Percentiles rank a stretch among this genome's conserved stretches.
Evolutionary conservation across 306 rosid genomes (phyloP).

Genomic region (Glycine tomentella): DNA sequence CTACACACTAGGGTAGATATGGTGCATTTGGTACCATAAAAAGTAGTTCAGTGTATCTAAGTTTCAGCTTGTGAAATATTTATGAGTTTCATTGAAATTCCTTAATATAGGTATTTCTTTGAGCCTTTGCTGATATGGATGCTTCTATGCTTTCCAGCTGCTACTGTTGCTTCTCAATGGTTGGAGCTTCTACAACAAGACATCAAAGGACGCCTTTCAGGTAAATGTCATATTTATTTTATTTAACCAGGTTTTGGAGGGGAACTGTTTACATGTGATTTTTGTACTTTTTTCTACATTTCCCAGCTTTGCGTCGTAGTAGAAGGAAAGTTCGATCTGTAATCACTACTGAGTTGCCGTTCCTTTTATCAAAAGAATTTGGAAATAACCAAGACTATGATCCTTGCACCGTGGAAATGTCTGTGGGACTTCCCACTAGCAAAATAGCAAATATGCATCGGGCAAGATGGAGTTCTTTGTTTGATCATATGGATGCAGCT

Average conservation of each 20-base stretch:
- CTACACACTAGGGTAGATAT: constrained; percentile 34
- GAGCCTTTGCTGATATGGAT: constrained; percentile 39
- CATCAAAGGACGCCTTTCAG: constrained; percentile 86
- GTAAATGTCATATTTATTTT: constrained; percentile 52
- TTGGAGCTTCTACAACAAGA: constrained; percentile 90
- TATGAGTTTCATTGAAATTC: not conserved
- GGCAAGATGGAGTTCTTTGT: constrained; percentile 78
- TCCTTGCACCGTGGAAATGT: constrained; percentile 43
- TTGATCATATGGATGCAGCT: constrained; percentile 85
- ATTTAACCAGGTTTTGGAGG: constrained; percentile 26
- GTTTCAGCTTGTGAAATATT: constrained; percentile 30
- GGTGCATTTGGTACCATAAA: not conserved
- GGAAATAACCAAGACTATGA: constrained; percentile 60
- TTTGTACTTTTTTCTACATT: constrained; percentile 43
- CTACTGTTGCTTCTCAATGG: constrained; percentile 96
- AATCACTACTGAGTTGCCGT: constrained; percentile 81
- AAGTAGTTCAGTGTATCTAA: not conserved
- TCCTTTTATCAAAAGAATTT: constrained; percentile 80
- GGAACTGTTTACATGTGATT: constrained; percentile 29
- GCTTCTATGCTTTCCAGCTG: constrained; percentile 74
- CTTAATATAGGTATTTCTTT: constrained; percentile 18
- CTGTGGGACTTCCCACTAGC: constrained; percentile 50
- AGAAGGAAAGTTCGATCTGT: constrained; percentile 84
- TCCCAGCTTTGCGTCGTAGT: constrained; percentile 83
- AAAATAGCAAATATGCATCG: constrained; percentile 77